phyloP scores from a whole-genome alignment of 1,284 basidiomycete species.

The Cutaneotrichosporon sp. region DNA sequence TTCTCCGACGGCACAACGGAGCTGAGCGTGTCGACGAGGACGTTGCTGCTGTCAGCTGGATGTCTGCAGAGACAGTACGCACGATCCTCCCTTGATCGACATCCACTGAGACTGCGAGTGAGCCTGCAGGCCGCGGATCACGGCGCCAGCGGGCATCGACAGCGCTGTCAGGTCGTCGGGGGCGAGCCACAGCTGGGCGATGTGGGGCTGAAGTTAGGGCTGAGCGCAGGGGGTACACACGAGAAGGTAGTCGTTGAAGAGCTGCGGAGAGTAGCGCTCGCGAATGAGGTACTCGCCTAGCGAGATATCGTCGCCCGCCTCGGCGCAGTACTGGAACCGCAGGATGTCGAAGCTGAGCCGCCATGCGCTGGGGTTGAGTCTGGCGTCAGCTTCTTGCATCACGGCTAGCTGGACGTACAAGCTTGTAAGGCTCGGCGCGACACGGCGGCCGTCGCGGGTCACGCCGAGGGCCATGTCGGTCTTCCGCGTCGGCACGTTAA shows the following conservation, averaged over 20 bases:
- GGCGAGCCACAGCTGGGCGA: conserved; percentile 9
- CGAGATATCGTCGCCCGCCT: conserved; percentile 50
- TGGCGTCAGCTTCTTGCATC: conserved; percentile 8
- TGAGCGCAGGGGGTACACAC: conserved; percentile 50
- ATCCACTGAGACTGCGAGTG: conserved; percentile 55
- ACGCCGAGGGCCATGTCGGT: conserved; percentile 78
- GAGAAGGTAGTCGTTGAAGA: conserved; percentile 72
- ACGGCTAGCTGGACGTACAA: background rate
- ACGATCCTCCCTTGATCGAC: conserved; percentile 66
- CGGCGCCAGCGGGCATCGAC: conserved; percentile 9
- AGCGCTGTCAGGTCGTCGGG: conserved; percentile 13
- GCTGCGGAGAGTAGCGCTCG: conserved; percentile 63
- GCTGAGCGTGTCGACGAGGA: conserved; percentile 65
- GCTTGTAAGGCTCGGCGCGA: background rate
- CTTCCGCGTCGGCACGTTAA: conserved; percentile 54
- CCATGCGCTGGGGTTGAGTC: conserved; percentile 65
- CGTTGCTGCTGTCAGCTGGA: conserved; percentile 44
- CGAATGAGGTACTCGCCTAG: conserved; percentile 66
- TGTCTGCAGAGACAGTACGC: background rate
- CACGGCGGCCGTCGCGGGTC: conserved; percentile 54
- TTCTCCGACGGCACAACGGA: conserved; percentile 54
- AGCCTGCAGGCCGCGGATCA: conserved; percentile 5
- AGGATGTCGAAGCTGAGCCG: conserved; percentile 70
- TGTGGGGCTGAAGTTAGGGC: conserved; percentile 12
- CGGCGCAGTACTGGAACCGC: conserved; percentile 58